Evolutionary conservation across 2,329 filamentous ascomycete genomes (phyloP), one percentile per base, ranked within the genome.

Genomic region (Sphaceloma murrayae): DNA sequence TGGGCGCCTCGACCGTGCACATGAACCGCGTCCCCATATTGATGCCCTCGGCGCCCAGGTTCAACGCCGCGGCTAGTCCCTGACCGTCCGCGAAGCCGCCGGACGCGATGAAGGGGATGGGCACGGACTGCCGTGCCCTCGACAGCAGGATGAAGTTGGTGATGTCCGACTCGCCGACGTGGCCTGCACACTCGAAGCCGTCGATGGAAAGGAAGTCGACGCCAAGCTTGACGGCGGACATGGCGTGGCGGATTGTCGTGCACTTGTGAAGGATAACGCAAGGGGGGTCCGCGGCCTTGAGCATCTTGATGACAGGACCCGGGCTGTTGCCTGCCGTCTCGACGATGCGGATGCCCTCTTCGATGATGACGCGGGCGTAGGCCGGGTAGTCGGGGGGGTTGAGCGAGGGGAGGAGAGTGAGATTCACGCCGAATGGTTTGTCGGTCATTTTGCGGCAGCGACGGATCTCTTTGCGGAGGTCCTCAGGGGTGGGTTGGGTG

Each of bases 11-110:
- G 33, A 89, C 72, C 0, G 91, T 96, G 68, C 83, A 89, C 85
- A 98, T 93, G 70, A 96, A 98, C 31, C 91, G 74, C 7, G 91
- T 98, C 47, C 91, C 91, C 91, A 98, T 98, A 67, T 98, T 98
- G 67, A 96, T 80, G 51, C 91, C 91, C 62, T 85, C 85, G 0
- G 91, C 91, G 26, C 91, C 91, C 9, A 98, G 74, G 30, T 82
- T 81, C 54, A 98, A 70, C 5, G 91, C 91, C 2, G 89, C 91
- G 1, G 91, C 91, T 14, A 98, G 74, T 3, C 91, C 91, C 57
- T 94, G 78, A 0, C 91, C 91, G 61, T 98, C 91, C 9, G 87
- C 89, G 59, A 98, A 96, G 2, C 91, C 91, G 46, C 91, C 91
- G 1, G 84, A 93, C 1, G 91, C 91, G 59, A 98, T 94, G 63